Evolutionary conservation across 202 grass and related monocot genomes (phyloP).

Genomic region (Cymbopogon flexuosus): DNA sequence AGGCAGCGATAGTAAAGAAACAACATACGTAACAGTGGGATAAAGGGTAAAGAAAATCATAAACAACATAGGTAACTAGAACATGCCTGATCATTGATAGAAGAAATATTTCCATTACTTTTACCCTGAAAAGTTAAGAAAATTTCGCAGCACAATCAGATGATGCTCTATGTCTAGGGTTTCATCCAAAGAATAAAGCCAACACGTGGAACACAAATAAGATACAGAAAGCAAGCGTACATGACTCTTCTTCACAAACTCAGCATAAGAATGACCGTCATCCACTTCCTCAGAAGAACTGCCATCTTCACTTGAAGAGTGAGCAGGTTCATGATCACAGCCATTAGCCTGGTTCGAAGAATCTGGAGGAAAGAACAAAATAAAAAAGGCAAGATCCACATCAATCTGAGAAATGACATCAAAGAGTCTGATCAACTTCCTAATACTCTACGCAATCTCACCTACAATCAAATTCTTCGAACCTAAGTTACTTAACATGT

Average conservation of each 20-base stretch:
- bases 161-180: background rate
- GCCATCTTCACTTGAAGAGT: conserved; percentile 48
- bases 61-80: conserved; percentile 12
- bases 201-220: conserved; percentile 1
- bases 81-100: conserved; percentile 46
- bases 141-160: conserved; percentile 23
- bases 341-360: conserved; percentile 71
- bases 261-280: conserved; percentile 31
- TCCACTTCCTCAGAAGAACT: conserved; percentile 45
- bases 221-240: conserved; percentile 38
- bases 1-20: conserved; percentile 1
- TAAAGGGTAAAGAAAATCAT: background rate
- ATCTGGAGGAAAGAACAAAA: conserved; percentile 42
- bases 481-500: conserved; percentile 38
- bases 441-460: conserved; percentile 55
- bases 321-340: conserved; percentile 44
- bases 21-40: conserved; percentile 14
- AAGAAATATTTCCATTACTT: conserved; percentile 59
- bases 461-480: conserved; percentile 68
- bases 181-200: background rate
- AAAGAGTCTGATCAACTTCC: conserved; percentile 33
- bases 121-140: conserved; percentile 49
- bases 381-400: background rate
- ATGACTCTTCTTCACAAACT: conserved; percentile 51
- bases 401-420: conserved; percentile 38